Evolutionary conservation across 2,329 filamentous ascomycete species (phyloP).

Genomic region (Cercospora sojina): DNA sequence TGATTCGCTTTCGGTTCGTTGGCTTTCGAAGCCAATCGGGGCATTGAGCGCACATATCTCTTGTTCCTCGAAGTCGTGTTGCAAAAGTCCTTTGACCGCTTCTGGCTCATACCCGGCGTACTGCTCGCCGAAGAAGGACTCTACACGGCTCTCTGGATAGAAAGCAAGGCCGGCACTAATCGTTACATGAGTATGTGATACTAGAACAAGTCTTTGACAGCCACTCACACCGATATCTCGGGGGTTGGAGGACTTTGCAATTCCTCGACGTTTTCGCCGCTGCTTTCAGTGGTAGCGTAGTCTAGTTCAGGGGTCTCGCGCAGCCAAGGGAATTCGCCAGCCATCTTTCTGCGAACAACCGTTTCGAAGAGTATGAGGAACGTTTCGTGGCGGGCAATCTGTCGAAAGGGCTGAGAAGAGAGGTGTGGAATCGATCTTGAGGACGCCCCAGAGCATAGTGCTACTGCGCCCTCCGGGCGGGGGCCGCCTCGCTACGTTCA

Average conservation of each 20-base stretch:
- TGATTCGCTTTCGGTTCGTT: not conserved
- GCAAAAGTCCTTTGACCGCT: not conserved
- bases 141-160: not conserved
- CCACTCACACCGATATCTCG: not conserved
- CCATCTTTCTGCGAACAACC: not conserved
- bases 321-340: not conserved
- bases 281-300: not conserved
- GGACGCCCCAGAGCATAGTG: not conserved
- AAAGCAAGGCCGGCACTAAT: not conserved
- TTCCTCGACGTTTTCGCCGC: not conserved
- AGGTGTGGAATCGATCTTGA: not conserved
- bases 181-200: not conserved
- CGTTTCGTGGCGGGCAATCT: not conserved
- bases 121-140: not conserved
- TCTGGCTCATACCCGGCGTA: conserved; percentile 1
- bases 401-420: not conserved
- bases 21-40: conserved; percentile 1
- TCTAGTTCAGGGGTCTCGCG: not conserved
- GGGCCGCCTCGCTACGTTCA: not conserved
- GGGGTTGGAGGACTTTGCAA: not conserved
- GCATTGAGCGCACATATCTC: not conserved
- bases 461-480: not conserved
- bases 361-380: not conserved
- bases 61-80: not conserved
- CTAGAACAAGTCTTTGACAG: too few species aligned